phyloP scores from a whole-genome alignment of 208 protist species.

The Lotmaria passim region DNA sequence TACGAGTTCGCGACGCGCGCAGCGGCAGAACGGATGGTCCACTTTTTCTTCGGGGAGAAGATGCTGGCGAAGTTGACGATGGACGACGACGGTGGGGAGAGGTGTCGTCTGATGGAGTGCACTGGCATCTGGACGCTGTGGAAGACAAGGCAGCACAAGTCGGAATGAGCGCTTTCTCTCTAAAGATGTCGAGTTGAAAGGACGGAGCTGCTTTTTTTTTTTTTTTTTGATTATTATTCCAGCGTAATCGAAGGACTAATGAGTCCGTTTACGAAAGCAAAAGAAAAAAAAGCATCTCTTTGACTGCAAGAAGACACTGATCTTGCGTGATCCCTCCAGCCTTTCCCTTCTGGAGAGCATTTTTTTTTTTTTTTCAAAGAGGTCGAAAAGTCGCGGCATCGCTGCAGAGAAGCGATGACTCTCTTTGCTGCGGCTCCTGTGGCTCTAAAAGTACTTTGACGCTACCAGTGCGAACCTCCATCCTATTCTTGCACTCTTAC shows the following conservation, averaged over 20 bases:
- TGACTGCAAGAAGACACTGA: no score
- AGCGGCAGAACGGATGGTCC: slow-evolving; percentile 64
- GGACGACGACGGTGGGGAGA: not conserved
- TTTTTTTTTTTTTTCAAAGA: no score
- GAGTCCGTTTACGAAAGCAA: no score
- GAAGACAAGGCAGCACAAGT: slow-evolving; percentile 31
- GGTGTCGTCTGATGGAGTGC: slow-evolving; percentile 68
- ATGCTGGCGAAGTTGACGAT: slow-evolving; percentile 30
- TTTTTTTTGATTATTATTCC: not conserved
- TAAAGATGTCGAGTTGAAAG: not conserved
- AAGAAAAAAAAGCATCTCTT: no score
- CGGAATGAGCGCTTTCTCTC: not conserved
- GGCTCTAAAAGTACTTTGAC: no score
- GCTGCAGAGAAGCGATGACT: not conserved
- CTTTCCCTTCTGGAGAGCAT: no score
- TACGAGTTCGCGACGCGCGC: slow-evolving; percentile 64
- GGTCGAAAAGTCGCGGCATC: no score
- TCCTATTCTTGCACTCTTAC: no score
- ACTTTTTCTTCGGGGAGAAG: slow-evolving; percentile 81
- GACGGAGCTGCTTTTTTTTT: not conserved
- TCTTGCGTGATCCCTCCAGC: no score
- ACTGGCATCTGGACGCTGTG: slow-evolving; percentile 84
- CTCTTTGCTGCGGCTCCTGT: not conserved
- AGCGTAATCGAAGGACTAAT: not conserved
- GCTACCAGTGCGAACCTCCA: no score